Evolutionary conservation across 169 alveolate species (phyloP), one percentile per base, ranked within the genome.

Genomic region (Cyclospora cayetanensis): DNA sequence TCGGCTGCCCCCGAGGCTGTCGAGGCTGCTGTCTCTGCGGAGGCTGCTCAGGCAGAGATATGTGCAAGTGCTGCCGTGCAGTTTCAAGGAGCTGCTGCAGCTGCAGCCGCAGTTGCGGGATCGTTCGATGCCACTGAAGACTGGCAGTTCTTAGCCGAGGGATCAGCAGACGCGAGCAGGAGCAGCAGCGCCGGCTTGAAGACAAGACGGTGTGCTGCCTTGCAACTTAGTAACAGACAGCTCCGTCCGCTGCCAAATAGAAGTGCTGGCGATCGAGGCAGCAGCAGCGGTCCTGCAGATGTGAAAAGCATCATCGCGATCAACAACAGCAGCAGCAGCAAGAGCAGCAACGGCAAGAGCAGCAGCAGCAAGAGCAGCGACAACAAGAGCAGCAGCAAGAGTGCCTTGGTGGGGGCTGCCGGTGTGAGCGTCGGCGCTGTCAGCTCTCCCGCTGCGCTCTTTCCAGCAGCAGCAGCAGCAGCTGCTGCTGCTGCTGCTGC

Each of bases 401-500:
- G 39, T 11, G 11, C 34, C n/a, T 1, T 60, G 74, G 35, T 22
- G 3, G 42, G 66, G 27, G 20, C 43, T 18, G 80, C 34, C 27
- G 27, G 9, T 4, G 80, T 27, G 31, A 11, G 50, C 35, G 50
- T 12, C 4, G 63, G 3, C 31, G 34, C n/a, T 46, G 25, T 41
- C 60, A 72, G 68, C 60, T 76, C 68, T 0, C 70, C 43, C 1
- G 5, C 22, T 20, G 43, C 83, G 43, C 39, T 35, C n/a, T 70
- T 35, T 1, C 55, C 87, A 25, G 87, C 63, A 12, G 87, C 87
- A 1, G 87, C 68, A 0, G 87, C 87, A n/a, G 87, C 87, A n/a
- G 66, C 68, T 11, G 68, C 87, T 2, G 66, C 68, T n/a, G 66
- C 87, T 76, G 87, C 87, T 76, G 68, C 87, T 41, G 87, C 87